These are phyloP conservation scores for Picea sitchensis DNA, from an alignment of 75 land plant genomes.

Conservation along the genomic window DNA sequence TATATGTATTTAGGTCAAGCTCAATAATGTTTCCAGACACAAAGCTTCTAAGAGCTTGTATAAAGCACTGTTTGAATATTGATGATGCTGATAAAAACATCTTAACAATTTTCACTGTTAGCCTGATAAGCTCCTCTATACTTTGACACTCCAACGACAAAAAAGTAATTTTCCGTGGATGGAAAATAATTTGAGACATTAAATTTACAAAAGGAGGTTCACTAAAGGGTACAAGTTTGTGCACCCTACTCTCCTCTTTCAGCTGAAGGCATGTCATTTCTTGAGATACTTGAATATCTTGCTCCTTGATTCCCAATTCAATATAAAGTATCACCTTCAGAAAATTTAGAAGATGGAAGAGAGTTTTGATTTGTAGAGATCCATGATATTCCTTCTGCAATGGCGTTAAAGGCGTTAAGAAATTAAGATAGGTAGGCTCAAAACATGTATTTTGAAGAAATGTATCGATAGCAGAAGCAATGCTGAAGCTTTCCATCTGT, in stretches of 20 bases:
- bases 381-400: slow-evolving; percentile 16
- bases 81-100: slow-evolving; percentile 13
- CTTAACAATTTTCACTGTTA: slow-evolving; percentile 22
- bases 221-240: slow-evolving; percentile 13
- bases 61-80: slow-evolving; percentile 13
- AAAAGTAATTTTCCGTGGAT: slow-evolving; percentile 26
- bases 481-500: neutral
- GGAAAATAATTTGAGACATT: slow-evolving; percentile 20
- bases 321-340: slow-evolving; percentile 18
- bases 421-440: slow-evolving; percentile 6
- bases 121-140: slow-evolving; percentile 22
- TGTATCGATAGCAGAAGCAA: slow-evolving; percentile 1
- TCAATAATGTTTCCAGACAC: slow-evolving; percentile 9
- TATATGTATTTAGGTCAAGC: slow-evolving; percentile 11
- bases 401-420: slow-evolving; percentile 19
- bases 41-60: slow-evolving; percentile 18
- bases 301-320: slow-evolving; percentile 20
- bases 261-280: neutral
- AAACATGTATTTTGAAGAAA: slow-evolving; percentile 10
- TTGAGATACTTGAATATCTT: neutral
- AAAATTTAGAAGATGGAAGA: slow-evolving; percentile 23
- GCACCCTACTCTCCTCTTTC: slow-evolving; percentile 1
- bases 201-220: slow-evolving; percentile 17
- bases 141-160: slow-evolving; percentile 11
- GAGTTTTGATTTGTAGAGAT: slow-evolving; percentile 14